These are phyloP conservation scores for Aureoboletus auriporus DNA, from an alignment of 768 basidiomycete genomes.

Conservation along the genomic window DNA sequence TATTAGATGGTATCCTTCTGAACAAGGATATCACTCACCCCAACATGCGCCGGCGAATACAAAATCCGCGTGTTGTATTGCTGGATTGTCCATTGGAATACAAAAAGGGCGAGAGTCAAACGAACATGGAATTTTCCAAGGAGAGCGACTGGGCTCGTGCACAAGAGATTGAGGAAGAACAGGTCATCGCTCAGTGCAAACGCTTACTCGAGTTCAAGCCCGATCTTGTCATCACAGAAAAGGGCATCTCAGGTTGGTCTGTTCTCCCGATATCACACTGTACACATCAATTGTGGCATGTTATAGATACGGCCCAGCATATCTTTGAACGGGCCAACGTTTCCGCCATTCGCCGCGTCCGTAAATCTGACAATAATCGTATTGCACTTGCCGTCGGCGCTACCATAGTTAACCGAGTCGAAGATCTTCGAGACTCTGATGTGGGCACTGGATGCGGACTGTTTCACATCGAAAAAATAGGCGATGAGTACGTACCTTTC, in stretches of 20 bases:
- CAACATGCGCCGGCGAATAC: slow-evolving; percentile 89
- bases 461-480: slow-evolving; percentile 97
- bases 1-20: slow-evolving; percentile 89
- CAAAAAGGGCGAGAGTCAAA: slow-evolving; percentile 98
- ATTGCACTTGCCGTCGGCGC: slow-evolving; percentile 94
- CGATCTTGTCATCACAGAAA: slow-evolving; percentile 93
- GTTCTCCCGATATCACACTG: not conserved
- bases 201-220: slow-evolving; percentile 91
- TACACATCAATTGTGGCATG: not conserved
- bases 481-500: slow-evolving; percentile 67
- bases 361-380: slow-evolving; percentile 98
- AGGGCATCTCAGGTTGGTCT: slow-evolving; percentile 86
- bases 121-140: slow-evolving; percentile 96
- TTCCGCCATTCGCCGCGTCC: slow-evolving; percentile 93
- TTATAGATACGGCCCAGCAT: slow-evolving; percentile 86
- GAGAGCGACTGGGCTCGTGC: slow-evolving; percentile 91
- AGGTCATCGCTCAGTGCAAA: slow-evolving; percentile 83
- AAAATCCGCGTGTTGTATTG: slow-evolving; percentile 82
- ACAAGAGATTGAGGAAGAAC: slow-evolving; percentile 95
- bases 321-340: slow-evolving; percentile 83
- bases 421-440: slow-evolving; percentile 89
- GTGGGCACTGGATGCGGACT: slow-evolving; percentile 91
- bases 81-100: slow-evolving; percentile 96
- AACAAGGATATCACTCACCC: slow-evolving; percentile 99
- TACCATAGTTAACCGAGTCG: slow-evolving; percentile 94